phyloP scores from a whole-genome alignment of 257 asterid species.

The Fraxinus quadrangulata region DNA sequence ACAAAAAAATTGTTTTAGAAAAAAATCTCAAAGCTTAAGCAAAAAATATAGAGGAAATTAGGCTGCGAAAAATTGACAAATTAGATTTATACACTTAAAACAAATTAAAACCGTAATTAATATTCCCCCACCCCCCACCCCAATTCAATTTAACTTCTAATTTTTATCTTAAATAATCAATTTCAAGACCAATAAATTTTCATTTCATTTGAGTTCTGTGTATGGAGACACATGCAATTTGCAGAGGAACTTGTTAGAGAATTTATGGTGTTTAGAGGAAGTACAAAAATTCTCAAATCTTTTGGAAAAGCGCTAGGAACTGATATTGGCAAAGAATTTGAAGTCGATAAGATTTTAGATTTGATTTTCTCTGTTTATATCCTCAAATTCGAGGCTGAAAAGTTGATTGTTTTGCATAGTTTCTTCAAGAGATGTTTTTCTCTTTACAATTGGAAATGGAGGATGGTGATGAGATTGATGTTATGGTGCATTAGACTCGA shows the following conservation, averaged over 20 bases:
- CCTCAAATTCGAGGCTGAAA: slow-evolving; percentile 74
- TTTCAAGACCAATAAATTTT: background rate
- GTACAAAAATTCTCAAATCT: slow-evolving; percentile 68
- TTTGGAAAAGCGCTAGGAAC: slow-evolving; percentile 82
- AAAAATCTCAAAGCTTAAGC: too few species aligned
- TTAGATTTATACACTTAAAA: too few species aligned
- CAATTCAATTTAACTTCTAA: background rate
- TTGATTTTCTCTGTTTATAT: slow-evolving; percentile 73
- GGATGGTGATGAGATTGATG: slow-evolving; percentile 54
- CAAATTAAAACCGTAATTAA: too few species aligned
- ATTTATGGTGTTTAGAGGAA: slow-evolving; percentile 82
- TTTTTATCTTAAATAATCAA: background rate
- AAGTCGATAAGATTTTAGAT: slow-evolving; percentile 80
- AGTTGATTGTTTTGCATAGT: slow-evolving; percentile 63
- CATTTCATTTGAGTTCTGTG: background rate
- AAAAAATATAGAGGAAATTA: too few species aligned
- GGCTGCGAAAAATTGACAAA: too few species aligned
- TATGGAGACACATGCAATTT: slow-evolving; percentile 74
- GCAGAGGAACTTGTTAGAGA: slow-evolving; percentile 94
- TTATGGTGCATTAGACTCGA: slow-evolving; percentile 48
- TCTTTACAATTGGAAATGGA: slow-evolving; percentile 48
- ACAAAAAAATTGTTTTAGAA: too few species aligned
- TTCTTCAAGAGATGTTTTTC: slow-evolving; percentile 74
- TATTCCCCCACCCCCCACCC: too few species aligned
- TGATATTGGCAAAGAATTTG: slow-evolving; percentile 80